phyloP scores from a whole-genome alignment of 2,329 filamentous ascomycete species.

The Alternaria arbusti region DNA sequence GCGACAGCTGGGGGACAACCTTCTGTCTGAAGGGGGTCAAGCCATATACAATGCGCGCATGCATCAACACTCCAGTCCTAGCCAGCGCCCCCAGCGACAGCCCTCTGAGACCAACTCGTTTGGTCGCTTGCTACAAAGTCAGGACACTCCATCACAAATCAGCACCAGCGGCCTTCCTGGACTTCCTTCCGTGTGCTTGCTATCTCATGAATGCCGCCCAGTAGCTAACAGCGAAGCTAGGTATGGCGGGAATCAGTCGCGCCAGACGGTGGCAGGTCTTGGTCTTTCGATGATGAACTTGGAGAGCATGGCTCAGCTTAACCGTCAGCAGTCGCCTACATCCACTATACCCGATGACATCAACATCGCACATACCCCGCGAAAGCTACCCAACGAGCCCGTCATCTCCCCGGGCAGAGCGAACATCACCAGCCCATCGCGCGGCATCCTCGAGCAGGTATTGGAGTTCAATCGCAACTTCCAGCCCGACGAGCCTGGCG shows the following conservation, averaged over 20 bases:
- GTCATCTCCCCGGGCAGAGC: slow-evolving; percentile 22
- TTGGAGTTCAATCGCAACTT: slow-evolving; percentile 41
- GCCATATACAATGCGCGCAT: slow-evolving; percentile 10
- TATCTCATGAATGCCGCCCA: slow-evolving; percentile 43
- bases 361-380: slow-evolving; percentile 18
- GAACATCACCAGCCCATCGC: slow-evolving; percentile 22
- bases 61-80: slow-evolving; percentile 13
- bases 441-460: slow-evolving; percentile 32
- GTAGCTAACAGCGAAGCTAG: slow-evolving; percentile 30
- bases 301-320: slow-evolving; percentile 25
- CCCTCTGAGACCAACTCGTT: slow-evolving; percentile 26
- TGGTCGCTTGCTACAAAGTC: slow-evolving; percentile 26
- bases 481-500: slow-evolving; percentile 40
- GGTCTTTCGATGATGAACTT: slow-evolving; percentile 43
- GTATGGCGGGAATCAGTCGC: slow-evolving; percentile 28
- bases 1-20: slow-evolving; percentile 3
- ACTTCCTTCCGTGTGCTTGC: slow-evolving; percentile 47
- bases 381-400: slow-evolving; percentile 24
- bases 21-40: slow-evolving; percentile 1
- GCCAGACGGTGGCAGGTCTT: slow-evolving; percentile 35
- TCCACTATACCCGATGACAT: slow-evolving; percentile 40
- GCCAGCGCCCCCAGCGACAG: slow-evolving; percentile 22
- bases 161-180: slow-evolving; percentile 44
- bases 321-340: slow-evolving; percentile 38
- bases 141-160: slow-evolving; percentile 36